Evolutionary conservation across 2,329 filamentous ascomycete species (phyloP).

Genomic region (Fusarium sp.): DNA sequence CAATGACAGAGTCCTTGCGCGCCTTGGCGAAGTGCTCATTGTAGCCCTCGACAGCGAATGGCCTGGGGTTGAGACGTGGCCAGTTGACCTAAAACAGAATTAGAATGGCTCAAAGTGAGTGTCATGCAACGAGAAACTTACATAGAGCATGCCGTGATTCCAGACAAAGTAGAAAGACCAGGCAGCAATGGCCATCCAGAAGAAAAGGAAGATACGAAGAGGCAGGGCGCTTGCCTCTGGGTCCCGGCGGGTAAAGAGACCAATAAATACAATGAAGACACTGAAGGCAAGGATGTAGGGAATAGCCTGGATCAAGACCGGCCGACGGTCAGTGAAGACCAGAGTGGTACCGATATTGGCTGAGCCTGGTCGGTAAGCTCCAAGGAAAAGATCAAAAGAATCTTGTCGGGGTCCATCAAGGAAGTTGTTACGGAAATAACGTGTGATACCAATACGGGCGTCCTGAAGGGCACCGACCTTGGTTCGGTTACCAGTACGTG

Average conservation of each 20-base stretch:
- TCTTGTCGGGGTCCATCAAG: conserved; percentile 93
- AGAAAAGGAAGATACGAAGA: conserved; percentile 81
- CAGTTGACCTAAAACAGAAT: conserved; percentile 81
- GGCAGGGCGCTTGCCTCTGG: conserved; percentile 84
- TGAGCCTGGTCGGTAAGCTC: conserved; percentile 81
- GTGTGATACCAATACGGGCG: conserved; percentile 85
- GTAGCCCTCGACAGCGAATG: conserved; percentile 88
- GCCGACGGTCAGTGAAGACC: conserved; percentile 86
- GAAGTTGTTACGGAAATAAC: conserved; percentile 96
- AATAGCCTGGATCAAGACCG: conserved; percentile 89
- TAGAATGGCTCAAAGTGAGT: conserved; percentile 12
- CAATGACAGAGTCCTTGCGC: conserved; percentile 83
- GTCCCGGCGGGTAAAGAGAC: conserved; percentile 75
- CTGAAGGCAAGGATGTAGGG: conserved; percentile 91
- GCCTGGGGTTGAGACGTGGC: conserved; percentile 93
- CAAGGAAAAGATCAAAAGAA: conserved; percentile 93
- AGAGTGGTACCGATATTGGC: conserved; percentile 77
- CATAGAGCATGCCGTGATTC: conserved; percentile 90
- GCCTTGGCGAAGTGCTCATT: conserved; percentile 87
- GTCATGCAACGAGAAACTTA: conserved; percentile 64
- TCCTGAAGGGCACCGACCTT: conserved; percentile 88
- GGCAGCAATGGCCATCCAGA: conserved; percentile 77
- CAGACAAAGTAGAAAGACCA: conserved; percentile 84
- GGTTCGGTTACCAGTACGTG: conserved; percentile 90
- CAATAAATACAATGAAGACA: conserved; percentile 83